Evolutionary conservation across 2,329 filamentous ascomycete species (phyloP), one percentile per base, ranked within the genome.

Genomic region (Alternaria conjuncta): DNA sequence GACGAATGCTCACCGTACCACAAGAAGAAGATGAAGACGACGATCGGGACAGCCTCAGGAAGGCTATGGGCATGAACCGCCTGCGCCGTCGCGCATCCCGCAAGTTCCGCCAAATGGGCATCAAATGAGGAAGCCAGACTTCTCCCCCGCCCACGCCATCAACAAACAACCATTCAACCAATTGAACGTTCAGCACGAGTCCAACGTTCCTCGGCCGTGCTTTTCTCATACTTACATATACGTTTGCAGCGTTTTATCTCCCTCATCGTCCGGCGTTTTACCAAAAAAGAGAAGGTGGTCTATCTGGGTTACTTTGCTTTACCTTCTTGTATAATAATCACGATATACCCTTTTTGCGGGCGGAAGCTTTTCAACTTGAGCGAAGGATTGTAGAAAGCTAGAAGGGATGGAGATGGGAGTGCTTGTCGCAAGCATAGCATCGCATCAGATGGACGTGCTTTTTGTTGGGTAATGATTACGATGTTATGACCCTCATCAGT

Each of bases 81-180:
- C 61, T 77, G 13, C 61, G 72, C 41, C 64, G 75, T 55, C 69
- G 68, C 18, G 75, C 73, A 7, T 71, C 67, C 7, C 68, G 71
- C 32, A 64, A 67, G 25, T 76, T 77, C 21, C 62, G 72, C 46
- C 66, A 65, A 25, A 71, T 73, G 71, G 57, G 70, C 61, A 65
- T 61, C 18, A 67, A 66, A 32, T 58, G 36, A 50, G 11, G 36
- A 11, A 55, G 30, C 49, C 18, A 54, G 26, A 13, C 47, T 60
- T 57, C 43, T 21, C 45, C 23, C 36, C 28, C 43, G 9, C 32
- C 36, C 30, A 47, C 11, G 20, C 12, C 45, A 46, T 46, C 30
- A 23, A 28, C 41, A 57, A 36, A 55, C 6, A 32, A 53, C 2
- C 36, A 18, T 1, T 18, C 36, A 21, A 20, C 43, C 51, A 30